Evolutionary conservation across 2,329 filamentous ascomycete species (phyloP).

Genomic region (Claviceps arundinis): DNA sequence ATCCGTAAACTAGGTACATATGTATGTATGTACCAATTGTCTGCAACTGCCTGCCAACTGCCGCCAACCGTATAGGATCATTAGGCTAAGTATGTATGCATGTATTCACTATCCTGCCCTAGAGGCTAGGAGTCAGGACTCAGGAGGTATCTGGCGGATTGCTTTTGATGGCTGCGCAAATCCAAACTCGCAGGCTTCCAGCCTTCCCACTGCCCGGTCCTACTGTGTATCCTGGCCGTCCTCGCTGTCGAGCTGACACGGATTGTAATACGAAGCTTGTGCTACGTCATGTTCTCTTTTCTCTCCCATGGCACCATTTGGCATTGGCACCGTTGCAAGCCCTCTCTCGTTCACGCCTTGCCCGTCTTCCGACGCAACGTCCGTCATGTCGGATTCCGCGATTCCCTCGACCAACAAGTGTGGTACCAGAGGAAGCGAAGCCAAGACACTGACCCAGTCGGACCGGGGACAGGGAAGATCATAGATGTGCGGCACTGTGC

Average conservation of each 20-base stretch:
- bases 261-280: background rate
- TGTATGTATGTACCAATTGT: too few species aligned
- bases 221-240: background rate
- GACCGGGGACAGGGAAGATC: background rate
- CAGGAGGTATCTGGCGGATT: background rate
- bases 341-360: background rate
- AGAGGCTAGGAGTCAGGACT: too few species aligned
- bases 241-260: background rate
- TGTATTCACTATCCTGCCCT: background rate
- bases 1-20: too few species aligned
- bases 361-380: background rate
- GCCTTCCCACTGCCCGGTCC: background rate
- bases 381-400: background rate
- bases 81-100: background rate
- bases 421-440: background rate
- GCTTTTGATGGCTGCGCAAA: background rate
- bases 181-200: background rate
- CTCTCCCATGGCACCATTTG: background rate
- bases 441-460: background rate
- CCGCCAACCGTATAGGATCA: background rate
- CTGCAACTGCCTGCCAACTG: background rate
- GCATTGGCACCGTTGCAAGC: background rate
- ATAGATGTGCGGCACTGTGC: background rate
- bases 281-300: background rate
- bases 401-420: background rate